A percentile compares a stretch with the other conserved stretches of the same genome.
Evolutionary conservation across 2,329 filamentous ascomycete species (phyloP).

Genomic region (Colletotrichum musicola): DNA sequence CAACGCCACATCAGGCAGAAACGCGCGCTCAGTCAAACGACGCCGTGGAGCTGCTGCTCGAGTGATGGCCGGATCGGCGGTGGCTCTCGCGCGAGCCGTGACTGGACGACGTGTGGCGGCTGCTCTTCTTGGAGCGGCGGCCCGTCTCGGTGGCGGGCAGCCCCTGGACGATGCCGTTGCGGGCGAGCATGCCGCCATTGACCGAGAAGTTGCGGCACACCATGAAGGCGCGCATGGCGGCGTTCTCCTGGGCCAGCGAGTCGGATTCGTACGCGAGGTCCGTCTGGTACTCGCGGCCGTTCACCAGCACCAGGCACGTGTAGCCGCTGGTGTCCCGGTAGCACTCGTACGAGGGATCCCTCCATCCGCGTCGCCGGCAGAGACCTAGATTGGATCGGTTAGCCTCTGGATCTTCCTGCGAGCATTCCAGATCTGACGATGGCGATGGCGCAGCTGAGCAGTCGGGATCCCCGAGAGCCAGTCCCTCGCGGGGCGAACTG

Average conservation of each 20-base stretch:
- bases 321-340: slow-evolving; percentile 81
- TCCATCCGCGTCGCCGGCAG: slow-evolving; percentile 94
- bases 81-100: slow-evolving; percentile 55
- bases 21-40: slow-evolving; percentile 62
- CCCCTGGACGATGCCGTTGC: slow-evolving; percentile 77
- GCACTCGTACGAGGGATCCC: slow-evolving; percentile 88
- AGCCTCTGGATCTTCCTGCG: slow-evolving; percentile 42
- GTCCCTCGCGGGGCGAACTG: slow-evolving; percentile 45
- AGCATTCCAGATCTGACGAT: slow-evolving; percentile 13
- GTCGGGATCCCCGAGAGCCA: slow-evolving; percentile 11
- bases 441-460: slow-evolving; percentile 23
- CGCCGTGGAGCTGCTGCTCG: slow-evolving; percentile 72
- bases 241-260: slow-evolving; percentile 88
- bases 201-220: slow-evolving; percentile 98
- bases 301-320: slow-evolving; percentile 92
- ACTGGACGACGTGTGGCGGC: slow-evolving; percentile 61
- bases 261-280: slow-evolving; percentile 87
- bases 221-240: slow-evolving; percentile 96
- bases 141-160: slow-evolving; percentile 68
- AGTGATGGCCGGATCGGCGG: slow-evolving; percentile 68
- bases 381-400: slow-evolving; percentile 74
- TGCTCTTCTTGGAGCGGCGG: slow-evolving; percentile 62
- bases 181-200: slow-evolving; percentile 90
- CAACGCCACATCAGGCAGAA: slow-evolving; percentile 33
- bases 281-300: slow-evolving; percentile 96